phyloP scores from a whole-genome alignment of 768 basidiomycete genomes.

The Lyophyllum semitale region DNA sequence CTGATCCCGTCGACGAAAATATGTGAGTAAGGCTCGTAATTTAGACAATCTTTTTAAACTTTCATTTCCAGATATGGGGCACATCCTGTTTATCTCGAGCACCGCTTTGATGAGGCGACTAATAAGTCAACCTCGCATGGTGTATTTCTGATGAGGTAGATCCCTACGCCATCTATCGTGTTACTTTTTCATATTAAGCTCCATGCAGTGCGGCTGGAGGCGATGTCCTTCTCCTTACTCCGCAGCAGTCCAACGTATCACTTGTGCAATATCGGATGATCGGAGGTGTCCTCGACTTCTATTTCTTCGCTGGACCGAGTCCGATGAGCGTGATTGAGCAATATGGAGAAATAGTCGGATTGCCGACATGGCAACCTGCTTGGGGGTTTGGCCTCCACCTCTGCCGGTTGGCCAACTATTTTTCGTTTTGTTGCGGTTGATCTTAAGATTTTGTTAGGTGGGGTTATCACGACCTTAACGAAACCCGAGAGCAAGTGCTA shows the following conservation, averaged over 20 bases:
- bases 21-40: slow-evolving; percentile 40
- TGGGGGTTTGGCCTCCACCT: slow-evolving; percentile 84
- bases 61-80: slow-evolving; percentile 57
- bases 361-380: slow-evolving; percentile 69
- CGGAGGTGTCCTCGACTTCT: slow-evolving; percentile 77
- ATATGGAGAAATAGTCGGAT: slow-evolving; percentile 66
- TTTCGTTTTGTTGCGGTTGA: neutral
- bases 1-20: slow-evolving; percentile 68
- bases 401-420: slow-evolving; percentile 44
- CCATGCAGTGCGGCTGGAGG: slow-evolving; percentile 59
- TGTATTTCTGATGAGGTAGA: slow-evolving; percentile 70
- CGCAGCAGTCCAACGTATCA: slow-evolving; percentile 52
- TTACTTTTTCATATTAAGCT: slow-evolving; percentile 5
- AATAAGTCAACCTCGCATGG: slow-evolving; percentile 66
- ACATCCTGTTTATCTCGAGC: slow-evolving; percentile 73
- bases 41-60: neutral
- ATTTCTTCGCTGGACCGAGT: slow-evolving; percentile 69
- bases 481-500: slow-evolving; percentile 53
- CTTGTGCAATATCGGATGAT: slow-evolving; percentile 73
- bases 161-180: neutral
- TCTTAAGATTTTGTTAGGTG: slow-evolving; percentile 28
- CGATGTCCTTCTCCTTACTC: slow-evolving; percentile 70
- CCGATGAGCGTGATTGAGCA: slow-evolving; percentile 67
- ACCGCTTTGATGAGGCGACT: slow-evolving; percentile 58
- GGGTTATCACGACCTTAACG: slow-evolving; percentile 50